Percentiles rank a stretch among this genome's conserved stretches.
These are phyloP conservation scores for Quercus aquifolioides DNA, from an alignment of 306 rosid genomes.

Conservation along the genomic window DNA sequence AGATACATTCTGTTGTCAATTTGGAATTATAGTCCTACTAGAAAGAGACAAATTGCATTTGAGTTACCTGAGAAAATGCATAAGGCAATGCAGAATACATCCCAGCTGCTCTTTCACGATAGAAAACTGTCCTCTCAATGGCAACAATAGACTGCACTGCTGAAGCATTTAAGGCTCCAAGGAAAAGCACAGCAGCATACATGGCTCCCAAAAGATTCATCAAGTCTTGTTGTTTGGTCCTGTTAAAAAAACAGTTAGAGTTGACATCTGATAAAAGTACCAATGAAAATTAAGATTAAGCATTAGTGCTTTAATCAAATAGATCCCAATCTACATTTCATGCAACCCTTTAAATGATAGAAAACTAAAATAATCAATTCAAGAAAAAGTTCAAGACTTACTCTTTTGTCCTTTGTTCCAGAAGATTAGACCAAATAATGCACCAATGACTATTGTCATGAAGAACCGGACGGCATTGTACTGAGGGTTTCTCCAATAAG, in stretches of 20 bases:
- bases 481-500: slow-evolving; percentile 71
- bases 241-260: slow-evolving; percentile 20
- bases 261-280: neutral
- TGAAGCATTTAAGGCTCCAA: slow-evolving; percentile 51
- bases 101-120: slow-evolving; percentile 82
- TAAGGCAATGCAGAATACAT: slow-evolving; percentile 73
- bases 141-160: slow-evolving; percentile 59
- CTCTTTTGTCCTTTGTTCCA: slow-evolving; percentile 50
- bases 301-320: neutral
- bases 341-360: neutral
- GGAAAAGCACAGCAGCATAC: slow-evolving; percentile 61
- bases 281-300: neutral
- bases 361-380: neutral
- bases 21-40: neutral
- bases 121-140: slow-evolving; percentile 64
- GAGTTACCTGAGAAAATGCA: slow-evolving; percentile 65
- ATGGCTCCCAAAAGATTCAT: slow-evolving; percentile 58
- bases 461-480: slow-evolving; percentile 49
- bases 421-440: slow-evolving; percentile 57
- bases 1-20: neutral
- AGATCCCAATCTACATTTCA: neutral
- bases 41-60: neutral
- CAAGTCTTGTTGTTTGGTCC: slow-evolving; percentile 48
- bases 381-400: slow-evolving; percentile 23
- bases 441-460: slow-evolving; percentile 40